Evolutionary conservation across 352 stramenopile genomes (phyloP).

Genomic region (Globisporangium spiculum): DNA sequence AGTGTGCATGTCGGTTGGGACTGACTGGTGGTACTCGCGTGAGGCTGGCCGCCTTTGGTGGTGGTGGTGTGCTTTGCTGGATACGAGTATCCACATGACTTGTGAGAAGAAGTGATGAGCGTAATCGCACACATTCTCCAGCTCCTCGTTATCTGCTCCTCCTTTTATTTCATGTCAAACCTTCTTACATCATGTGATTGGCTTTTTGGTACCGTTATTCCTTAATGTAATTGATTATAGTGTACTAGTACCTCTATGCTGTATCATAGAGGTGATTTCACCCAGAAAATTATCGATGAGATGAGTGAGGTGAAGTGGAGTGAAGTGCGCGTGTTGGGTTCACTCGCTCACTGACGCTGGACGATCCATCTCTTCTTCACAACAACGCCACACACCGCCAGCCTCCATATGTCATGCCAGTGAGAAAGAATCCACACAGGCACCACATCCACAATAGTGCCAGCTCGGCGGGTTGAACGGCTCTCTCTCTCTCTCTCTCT

Average conservation of each 20-base stretch:
- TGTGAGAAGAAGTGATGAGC: not conserved
- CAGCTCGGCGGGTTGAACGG: not conserved
- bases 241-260: not conserved
- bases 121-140: not conserved
- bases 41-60: too few relatives aligned
- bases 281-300: not conserved
- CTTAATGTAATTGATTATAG: too few relatives aligned
- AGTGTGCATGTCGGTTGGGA: too few relatives aligned
- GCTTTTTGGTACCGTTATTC: too few relatives aligned
- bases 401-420: not conserved
- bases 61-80: not conserved
- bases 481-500: not conserved
- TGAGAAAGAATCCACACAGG: not conserved
- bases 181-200: not conserved
- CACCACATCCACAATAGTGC: not conserved
- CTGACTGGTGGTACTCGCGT: too few relatives aligned
- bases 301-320: not conserved
- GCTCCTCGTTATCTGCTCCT: not conserved
- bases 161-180: not conserved
- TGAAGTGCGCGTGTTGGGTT: not conserved
- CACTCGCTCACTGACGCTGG: not conserved
- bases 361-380: not conserved
- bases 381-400: not conserved
- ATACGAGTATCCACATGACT: too few relatives aligned
- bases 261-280: not conserved